A percentile compares a stretch with the other conserved stretches of the same genome.
Evolutionary conservation across 768 basidiomycete genomes (phyloP).

Genomic region (Lactarius psammicola): DNA sequence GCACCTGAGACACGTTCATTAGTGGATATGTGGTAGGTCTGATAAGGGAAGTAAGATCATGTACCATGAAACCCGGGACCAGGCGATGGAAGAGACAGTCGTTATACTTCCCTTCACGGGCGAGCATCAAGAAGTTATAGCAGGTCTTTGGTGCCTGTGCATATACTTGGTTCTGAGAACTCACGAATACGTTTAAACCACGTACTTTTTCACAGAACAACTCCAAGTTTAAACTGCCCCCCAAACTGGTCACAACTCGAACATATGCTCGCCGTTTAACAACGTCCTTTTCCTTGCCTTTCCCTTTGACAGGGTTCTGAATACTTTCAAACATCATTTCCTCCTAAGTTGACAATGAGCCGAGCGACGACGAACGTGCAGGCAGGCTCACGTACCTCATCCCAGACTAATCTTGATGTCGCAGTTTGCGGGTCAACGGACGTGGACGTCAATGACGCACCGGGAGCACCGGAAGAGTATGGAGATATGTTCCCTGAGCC

Average conservation of each 20-base stretch:
- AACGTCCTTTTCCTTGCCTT: conserved; percentile 91
- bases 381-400: conserved; percentile 59
- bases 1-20: conserved; percentile 55
- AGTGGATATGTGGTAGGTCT: conserved; percentile 16
- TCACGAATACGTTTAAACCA: conserved; percentile 16
- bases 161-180: conserved; percentile 3
- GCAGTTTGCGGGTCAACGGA: conserved; percentile 74
- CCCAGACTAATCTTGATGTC: conserved; percentile 85
- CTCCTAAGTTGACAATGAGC: conserved; percentile 50
- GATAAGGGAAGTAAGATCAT: conserved; percentile 25
- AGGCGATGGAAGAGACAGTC: conserved; percentile 87
- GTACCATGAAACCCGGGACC: conserved; percentile 93
- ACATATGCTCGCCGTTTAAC: conserved; percentile 92
- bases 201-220: conserved; percentile 83
- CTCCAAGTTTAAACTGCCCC: conserved; percentile 80
- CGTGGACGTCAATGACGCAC: conserved; percentile 93
- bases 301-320: conserved; percentile 72
- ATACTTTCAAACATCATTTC: conserved; percentile 98
- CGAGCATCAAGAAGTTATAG: conserved; percentile 96
- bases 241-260: conserved; percentile 90
- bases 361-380: background rate
- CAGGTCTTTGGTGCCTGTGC: conserved; percentile 92
- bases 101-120: conserved; percentile 87
- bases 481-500: conserved; percentile 85
- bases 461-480: conserved; percentile 84